These are phyloP conservation scores for Aureobasidium sp. DNA, from an alignment of 2,329 filamentous ascomycete species.

Conservation along the genomic window DNA sequence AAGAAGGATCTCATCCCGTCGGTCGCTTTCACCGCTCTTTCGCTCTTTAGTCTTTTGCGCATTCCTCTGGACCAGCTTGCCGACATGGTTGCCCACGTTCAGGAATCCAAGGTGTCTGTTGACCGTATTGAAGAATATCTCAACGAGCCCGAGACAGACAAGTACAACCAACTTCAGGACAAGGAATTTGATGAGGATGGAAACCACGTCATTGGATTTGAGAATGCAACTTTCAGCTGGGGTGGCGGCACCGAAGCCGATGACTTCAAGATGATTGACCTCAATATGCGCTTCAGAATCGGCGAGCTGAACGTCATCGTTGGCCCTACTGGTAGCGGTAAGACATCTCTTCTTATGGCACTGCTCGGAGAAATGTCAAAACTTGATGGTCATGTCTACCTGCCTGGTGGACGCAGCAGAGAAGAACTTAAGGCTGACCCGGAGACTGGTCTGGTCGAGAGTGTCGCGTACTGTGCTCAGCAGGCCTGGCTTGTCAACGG, in stretches of 20 bases:
- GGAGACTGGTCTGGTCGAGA: constrained; percentile 80
- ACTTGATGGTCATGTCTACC: constrained; percentile 69
- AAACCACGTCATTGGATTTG: constrained; percentile 73
- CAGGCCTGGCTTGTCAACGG: constrained; percentile 96
- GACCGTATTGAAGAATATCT: constrained; percentile 95
- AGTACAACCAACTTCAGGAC: constrained; percentile 75
- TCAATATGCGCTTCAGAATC: constrained; percentile 75
- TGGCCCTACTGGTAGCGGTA: constrained; percentile 88
- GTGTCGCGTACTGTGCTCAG: constrained; percentile 92
- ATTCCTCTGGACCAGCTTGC: constrained; percentile 92
- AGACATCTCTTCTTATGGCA: constrained; percentile 93
- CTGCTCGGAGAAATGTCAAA: constrained; percentile 93
- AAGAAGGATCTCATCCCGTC: constrained; percentile 85
- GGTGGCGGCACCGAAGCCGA: constrained; percentile 49
- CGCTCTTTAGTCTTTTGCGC: constrained; percentile 87
- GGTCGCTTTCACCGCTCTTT: constrained; percentile 90
- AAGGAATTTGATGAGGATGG: constrained; percentile 63
- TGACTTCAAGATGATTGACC: constrained; percentile 66
- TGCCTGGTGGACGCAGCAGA: constrained; percentile 78
- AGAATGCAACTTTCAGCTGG: constrained; percentile 83
- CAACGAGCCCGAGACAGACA: constrained; percentile 89
- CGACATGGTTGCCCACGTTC: constrained; percentile 97
- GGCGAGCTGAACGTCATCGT: constrained; percentile 88
- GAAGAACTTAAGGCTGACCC: constrained; percentile 78
- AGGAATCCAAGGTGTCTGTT: constrained; percentile 93